A percentile compares a stretch with the other conserved stretches of the same genome.
These are phyloP conservation scores for Eucalyptus cloeziana DNA, from an alignment of 345 rosid genomes.

Conservation along the genomic window DNA sequence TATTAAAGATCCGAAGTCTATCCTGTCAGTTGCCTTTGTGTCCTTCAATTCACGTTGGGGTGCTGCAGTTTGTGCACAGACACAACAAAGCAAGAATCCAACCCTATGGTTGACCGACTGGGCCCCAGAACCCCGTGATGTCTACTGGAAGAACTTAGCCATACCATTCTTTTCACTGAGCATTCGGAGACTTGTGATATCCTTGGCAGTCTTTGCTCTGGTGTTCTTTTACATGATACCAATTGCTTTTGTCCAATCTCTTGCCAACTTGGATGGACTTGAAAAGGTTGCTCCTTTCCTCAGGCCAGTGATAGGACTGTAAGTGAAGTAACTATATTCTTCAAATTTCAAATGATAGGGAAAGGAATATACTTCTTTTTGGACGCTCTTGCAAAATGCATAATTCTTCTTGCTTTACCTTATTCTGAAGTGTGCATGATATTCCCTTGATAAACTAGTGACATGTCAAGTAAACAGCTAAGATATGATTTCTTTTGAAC, in stretches of 20 bases:
- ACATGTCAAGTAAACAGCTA: not conserved
- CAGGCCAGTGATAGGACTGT: slow-evolving; percentile 85
- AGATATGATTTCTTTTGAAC: not conserved
- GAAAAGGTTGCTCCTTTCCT: slow-evolving; percentile 90
- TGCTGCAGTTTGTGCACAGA: slow-evolving; percentile 97
- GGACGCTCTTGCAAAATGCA: not conserved
- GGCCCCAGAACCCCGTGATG: slow-evolving; percentile 97
- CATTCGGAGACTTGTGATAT: slow-evolving; percentile 63
- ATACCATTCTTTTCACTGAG: slow-evolving; percentile 85
- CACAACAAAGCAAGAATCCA: slow-evolving; percentile 91
- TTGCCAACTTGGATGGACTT: slow-evolving; percentile 91
- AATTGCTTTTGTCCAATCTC: slow-evolving; percentile 95
- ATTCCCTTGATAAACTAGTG: not conserved
- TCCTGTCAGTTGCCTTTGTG: slow-evolving; percentile 79
- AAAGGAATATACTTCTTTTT: not conserved
- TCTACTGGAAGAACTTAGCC: slow-evolving; percentile 88
- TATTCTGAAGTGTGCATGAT: not conserved
- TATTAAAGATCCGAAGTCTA: slow-evolving; percentile 52
- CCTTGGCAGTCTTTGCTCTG: slow-evolving; percentile 64
- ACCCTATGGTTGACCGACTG: slow-evolving; percentile 85
- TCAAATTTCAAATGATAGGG: not conserved
- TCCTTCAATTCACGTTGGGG: slow-evolving; percentile 96
- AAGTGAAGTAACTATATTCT: slow-evolving; percentile 12
- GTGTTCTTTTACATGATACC: slow-evolving; percentile 99
- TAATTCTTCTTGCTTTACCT: not conserved